Base-by-base conservation (phyloP, 768 basidiomycete genomes). In the Agaricus bisporus region DNA sequence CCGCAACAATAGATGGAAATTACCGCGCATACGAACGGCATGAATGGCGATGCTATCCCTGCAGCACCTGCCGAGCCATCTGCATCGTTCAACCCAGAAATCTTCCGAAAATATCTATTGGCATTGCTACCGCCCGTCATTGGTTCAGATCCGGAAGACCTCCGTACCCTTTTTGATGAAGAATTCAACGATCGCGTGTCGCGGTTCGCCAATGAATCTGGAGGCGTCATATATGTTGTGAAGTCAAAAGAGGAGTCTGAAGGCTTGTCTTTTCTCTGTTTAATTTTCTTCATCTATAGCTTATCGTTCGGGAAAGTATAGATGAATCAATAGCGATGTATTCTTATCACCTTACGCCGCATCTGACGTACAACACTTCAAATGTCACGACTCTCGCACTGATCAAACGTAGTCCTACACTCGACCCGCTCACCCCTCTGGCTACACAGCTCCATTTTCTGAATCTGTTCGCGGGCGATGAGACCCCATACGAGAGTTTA, bases 401-500 rank as follows among this genome's bases (percentile, higher is more conserved):
- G 66, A 98, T 99, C 74, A 98, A 98, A 69, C 90, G 94, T 50
- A 81, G 83, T 17, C 82, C 86, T 1, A 83, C 82, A 3, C 78
- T 99, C 41, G 94, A 97, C 70, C 78, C 89, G 4, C 65, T 82
- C n/a, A 73, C 77, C 6, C 87, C 95, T 1, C 79, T 98, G 4
- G 83, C 91, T 2, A 72, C 79, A 1, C 95, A 99, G 65, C 77
- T 98, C 10, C 93, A 97, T 60, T 85, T 98, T 54, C 75, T 98
- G 43, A 98, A 95, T 62, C 78, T 98, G 14, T 98, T 91, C 60
- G 89, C 86, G 20, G 86, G 87, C 12, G 88, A 90, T 42, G 86
- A 89, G 56, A 91, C 89, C 1, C 94, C 95, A 0, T 99, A 98
- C 64, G 95, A 98, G 68, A 90, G 91, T 63, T 70, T 99, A 26